Conservation (phyloP, 2,329 filamentous ascomycete genomes). For the Penicillium sclerotigenum region DNA sequence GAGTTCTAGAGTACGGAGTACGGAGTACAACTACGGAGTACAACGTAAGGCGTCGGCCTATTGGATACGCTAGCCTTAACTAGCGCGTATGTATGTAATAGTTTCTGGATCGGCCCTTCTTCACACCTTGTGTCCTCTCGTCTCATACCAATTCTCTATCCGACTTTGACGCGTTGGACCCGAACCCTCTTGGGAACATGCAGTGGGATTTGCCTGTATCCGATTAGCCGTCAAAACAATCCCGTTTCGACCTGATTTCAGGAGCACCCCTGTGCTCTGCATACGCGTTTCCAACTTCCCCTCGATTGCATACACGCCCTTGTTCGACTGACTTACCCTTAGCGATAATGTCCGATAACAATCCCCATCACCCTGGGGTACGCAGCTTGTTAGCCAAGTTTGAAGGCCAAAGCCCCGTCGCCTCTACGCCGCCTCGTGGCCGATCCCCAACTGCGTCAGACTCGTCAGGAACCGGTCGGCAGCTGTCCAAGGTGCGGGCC, state of each 20-base stretch:
- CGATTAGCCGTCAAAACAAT: constrained; percentile 4
- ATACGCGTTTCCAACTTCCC: constrained; percentile 7
- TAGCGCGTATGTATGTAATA: constrained; percentile 14
- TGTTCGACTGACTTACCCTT: constrained; percentile 11
- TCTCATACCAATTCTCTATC: neutral
- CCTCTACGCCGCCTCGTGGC: constrained; percentile 65
- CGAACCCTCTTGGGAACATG: constrained; percentile 2
- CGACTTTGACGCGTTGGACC: neutral
- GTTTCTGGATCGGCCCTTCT: constrained; percentile 8
- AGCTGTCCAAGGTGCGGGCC: constrained; percentile 70
- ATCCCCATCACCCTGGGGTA: constrained; percentile 50
- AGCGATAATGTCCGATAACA: constrained; percentile 23
- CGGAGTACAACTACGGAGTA: neutral
- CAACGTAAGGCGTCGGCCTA: constrained; percentile 4
- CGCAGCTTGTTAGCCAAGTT: constrained; percentile 77
- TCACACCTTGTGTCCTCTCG: constrained; percentile 1
- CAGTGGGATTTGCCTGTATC: constrained; percentile 10
- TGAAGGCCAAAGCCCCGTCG: constrained; percentile 61
- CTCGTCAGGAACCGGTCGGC: constrained; percentile 49
- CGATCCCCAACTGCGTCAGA: constrained; percentile 59
- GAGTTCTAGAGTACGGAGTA: neutral
- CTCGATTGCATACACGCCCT: constrained; percentile 15
- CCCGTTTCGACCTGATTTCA: neutral
- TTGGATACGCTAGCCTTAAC: constrained; percentile 7
- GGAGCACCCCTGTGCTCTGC: constrained; percentile 7